phyloP scores from a whole-genome alignment of 2,329 filamentous ascomycete genomes.

The Blastomyces emzantsi region DNA sequence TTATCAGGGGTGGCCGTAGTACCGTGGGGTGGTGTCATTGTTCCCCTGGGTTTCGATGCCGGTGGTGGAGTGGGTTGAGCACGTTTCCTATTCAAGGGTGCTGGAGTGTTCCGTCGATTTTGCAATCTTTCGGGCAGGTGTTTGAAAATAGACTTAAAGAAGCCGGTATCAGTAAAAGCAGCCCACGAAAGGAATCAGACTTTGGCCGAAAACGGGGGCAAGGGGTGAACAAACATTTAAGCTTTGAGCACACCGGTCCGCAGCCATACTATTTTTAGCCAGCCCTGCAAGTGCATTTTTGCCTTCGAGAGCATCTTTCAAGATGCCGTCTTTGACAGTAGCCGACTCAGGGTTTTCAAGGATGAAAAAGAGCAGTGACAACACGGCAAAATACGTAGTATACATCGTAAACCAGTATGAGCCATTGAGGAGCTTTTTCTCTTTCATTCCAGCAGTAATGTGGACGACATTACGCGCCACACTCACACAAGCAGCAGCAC shows the following conservation, averaged over 20 bases:
- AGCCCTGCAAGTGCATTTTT: conserved; percentile 72
- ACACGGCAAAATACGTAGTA: conserved; percentile 57
- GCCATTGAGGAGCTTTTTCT: conserved; percentile 50
- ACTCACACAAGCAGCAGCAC: conserved; percentile 56
- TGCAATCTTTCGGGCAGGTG: conserved; percentile 67
- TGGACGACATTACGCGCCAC: conserved; percentile 59
- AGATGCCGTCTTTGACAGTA: conserved; percentile 58
- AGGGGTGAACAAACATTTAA: conserved; percentile 53
- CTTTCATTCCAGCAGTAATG: conserved; percentile 57
- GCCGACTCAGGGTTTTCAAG: conserved; percentile 55
- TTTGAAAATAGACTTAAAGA: conserved; percentile 64
- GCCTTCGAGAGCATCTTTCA: conserved; percentile 77
- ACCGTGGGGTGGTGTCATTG: conserved; percentile 18
- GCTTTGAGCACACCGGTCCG: conserved; percentile 71
- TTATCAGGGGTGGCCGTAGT: conserved; percentile 12
- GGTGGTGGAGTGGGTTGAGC: conserved; percentile 17
- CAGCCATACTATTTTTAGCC: conserved; percentile 76
- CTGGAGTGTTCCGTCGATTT: conserved; percentile 40
- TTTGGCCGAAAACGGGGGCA: background rate
- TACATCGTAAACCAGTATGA: conserved; percentile 63
- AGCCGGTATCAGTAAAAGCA: conserved; percentile 15
- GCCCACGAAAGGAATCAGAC: background rate
- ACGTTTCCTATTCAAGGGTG: conserved; percentile 42
- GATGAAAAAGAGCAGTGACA: conserved; percentile 56
- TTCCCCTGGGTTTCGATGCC: conserved; percentile 12